phyloP scores from a whole-genome alignment of 208 protist species.

The Leishmania mexicana region DNA sequence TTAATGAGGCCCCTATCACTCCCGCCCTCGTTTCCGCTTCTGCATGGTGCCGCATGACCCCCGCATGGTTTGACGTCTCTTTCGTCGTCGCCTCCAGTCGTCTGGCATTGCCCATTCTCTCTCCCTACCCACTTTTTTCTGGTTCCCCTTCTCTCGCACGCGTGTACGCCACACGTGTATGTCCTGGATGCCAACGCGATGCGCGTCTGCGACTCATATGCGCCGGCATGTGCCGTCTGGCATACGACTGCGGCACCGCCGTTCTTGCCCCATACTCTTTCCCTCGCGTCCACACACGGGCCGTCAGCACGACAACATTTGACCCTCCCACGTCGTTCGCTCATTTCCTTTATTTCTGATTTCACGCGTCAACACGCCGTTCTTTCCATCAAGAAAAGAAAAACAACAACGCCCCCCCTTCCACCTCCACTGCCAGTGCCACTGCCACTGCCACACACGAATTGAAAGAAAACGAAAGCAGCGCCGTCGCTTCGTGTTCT shows the following conservation, averaged over 20 bases:
- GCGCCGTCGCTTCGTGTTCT: neutral
- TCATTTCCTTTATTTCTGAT: conserved; percentile 31
- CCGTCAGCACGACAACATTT: conserved; percentile 19
- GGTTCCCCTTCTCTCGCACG: neutral
- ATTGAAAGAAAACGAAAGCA: neutral
- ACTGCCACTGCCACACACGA: too few relatives aligned
- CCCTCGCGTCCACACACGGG: neutral
- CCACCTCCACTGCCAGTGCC: neutral
- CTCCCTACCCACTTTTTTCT: neutral
- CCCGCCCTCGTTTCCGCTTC: neutral
- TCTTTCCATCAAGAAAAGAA: conserved; percentile 5
- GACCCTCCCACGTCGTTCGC: conserved; percentile 12
- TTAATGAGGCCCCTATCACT: neutral
- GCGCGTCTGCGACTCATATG: neutral
- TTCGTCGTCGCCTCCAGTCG: neutral
- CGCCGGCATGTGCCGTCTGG: neutral
- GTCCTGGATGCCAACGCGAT: neutral
- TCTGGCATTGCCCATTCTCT: neutral
- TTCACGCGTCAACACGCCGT: neutral
- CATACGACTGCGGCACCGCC: neutral
- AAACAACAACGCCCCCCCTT: conserved; percentile 7
- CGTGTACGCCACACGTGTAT: neutral
- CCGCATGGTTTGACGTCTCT: neutral
- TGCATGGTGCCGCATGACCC: too few relatives aligned
- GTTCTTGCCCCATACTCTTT: neutral